phyloP scores from a whole-genome alignment of 108 stramenopile species.

The Nitzschia sp. region DNA sequence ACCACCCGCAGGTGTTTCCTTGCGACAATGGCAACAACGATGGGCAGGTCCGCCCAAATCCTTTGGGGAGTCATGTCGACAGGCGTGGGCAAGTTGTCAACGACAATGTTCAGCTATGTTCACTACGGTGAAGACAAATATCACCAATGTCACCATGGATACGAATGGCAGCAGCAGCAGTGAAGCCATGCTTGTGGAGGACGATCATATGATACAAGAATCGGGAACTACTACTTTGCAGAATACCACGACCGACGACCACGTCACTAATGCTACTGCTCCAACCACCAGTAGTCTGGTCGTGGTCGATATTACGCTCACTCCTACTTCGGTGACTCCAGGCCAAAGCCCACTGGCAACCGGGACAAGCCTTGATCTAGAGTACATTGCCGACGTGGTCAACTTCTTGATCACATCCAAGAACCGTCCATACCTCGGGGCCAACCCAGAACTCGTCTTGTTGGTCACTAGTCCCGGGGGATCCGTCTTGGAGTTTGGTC shows the following conservation, averaged over 20 bases:
- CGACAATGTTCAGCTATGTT: neutral
- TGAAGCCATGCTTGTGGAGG: neutral
- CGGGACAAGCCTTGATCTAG: conserved; percentile 41
- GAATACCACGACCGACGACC: neutral
- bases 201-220: neutral
- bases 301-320: conserved; percentile 55
- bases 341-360: neutral
- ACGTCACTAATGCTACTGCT: neutral
- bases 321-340: neutral
- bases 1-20: conserved; percentile 50
- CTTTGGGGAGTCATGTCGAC: neutral
- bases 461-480: conserved; percentile 71
- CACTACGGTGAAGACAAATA: too few species aligned
- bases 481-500: conserved; percentile 65
- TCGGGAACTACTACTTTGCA: neutral
- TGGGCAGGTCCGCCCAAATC: neutral
- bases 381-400: conserved; percentile 57
- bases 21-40: conserved; percentile 5
- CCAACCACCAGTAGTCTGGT: conserved; percentile 53
- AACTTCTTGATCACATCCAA: conserved; percentile 62
- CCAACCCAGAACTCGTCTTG: conserved; percentile 60
- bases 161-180: conserved; percentile 1
- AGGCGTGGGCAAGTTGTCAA: neutral
- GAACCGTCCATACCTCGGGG: conserved; percentile 32
- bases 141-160: neutral